phyloP scores from a whole-genome alignment of 2,329 filamentous ascomycete species.

The Alternaria infectoria region DNA sequence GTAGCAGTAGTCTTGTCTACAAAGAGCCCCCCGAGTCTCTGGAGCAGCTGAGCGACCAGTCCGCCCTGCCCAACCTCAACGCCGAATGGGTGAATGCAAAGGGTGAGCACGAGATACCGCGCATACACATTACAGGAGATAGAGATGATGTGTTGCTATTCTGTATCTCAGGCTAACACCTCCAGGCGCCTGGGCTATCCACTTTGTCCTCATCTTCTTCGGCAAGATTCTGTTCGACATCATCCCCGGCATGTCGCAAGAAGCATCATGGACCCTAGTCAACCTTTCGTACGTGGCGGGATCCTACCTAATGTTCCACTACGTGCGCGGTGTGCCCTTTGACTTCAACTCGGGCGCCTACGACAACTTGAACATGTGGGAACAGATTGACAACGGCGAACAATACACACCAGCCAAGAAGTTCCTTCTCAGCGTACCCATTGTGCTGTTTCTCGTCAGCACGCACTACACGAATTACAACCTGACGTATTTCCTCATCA shows the following conservation, averaged over 20 bases:
- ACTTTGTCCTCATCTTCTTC: constrained; percentile 87
- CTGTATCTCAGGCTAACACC: constrained; percentile 14
- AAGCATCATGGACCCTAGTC: constrained; percentile 97
- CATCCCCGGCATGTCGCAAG: constrained; percentile 93
- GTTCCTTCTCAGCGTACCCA: constrained; percentile 92
- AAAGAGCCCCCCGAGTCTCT: constrained; percentile 95
- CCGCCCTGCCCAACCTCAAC: constrained; percentile 91
- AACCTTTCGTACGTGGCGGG: constrained; percentile 99
- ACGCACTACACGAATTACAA: constrained; percentile 99
- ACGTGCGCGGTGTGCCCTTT: constrained; percentile 95
- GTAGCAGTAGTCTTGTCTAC: constrained; percentile 98
- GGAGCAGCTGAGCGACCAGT: constrained; percentile 97
- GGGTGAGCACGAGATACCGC: constrained; percentile 62
- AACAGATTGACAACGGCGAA: constrained; percentile 98
- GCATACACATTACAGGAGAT: not conserved
- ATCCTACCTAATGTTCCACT: constrained; percentile 99
- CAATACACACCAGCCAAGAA: constrained; percentile 99
- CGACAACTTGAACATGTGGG: constrained; percentile 99
- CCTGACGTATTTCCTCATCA: constrained; percentile 94
- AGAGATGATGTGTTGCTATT: not conserved
- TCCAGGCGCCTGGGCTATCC: constrained; percentile 95
- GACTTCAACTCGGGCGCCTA: constrained; percentile 99
- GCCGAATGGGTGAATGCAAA: constrained; percentile 99
- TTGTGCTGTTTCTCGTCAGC: constrained; percentile 92
- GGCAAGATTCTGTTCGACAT: constrained; percentile 98